Evolutionary conservation across 2,329 filamentous ascomycete genomes (phyloP), one percentile per base, ranked within the genome.

Genomic region (Ophiostoma tasmaniense): DNA sequence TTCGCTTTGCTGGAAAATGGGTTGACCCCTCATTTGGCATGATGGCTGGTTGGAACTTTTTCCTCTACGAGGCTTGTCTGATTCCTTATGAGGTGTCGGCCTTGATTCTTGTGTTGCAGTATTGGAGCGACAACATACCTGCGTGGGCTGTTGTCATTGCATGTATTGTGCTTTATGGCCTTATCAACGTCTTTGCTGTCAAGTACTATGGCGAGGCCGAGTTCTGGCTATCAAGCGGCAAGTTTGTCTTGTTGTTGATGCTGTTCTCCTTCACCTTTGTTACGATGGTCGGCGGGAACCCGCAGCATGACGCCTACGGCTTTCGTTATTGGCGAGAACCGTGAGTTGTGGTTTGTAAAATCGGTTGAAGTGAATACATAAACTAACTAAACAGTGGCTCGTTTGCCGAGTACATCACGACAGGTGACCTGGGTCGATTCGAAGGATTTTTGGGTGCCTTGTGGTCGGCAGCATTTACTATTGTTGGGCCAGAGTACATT

Each of bases 21-120:
- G 85, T 86, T 11, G 87, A 90, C 75, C 86, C 89, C 20, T 81
- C 87, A 13, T 79, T 87, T 25, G 87, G 87, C 42, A 89, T 89
- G 73, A 82, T 82, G 75, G 80, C 77, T 17, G 79, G 78, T 22
- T 80, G 78, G 78, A 80, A 80, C 70, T 81, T 80, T 72, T 81
- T 80, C 68, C 74, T 80, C 28, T 80, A 79, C 73, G 78, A 80
- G 69, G 79, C 79, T 0, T 75, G 76, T 52, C 74, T 80, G 1
- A 80, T 80, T 64, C 79, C 79, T 2, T 81, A 78, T 70, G 79
- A 81, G 72, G 80, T 81, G 61, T 77, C 77, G 1, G 79, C 79
- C 17, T 72, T 80, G 66, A 75, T 79, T 75, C 68, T 77, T 73
- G 80, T 80, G 2, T 76, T 84, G 33, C 76, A 76, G 7, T 84